phyloP scores from a whole-genome alignment of 2,329 filamentous ascomycete species.

The Periconia digitata region DNA sequence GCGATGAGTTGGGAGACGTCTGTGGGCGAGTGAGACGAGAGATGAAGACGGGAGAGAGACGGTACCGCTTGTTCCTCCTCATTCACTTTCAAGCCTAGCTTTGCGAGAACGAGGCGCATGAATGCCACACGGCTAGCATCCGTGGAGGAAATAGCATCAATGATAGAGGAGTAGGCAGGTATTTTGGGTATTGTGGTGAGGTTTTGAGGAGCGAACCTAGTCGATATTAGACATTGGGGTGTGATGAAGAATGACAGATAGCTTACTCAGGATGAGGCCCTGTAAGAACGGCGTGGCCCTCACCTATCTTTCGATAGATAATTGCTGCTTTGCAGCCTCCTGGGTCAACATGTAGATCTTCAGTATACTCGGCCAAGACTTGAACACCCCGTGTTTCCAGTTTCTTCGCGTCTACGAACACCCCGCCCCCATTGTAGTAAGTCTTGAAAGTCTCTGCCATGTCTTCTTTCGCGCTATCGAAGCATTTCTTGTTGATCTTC shows the following conservation, averaged over 20 bases:
- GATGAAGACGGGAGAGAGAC: conserved; percentile 77
- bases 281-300: conserved; percentile 77
- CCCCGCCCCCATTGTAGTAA: conserved; percentile 94
- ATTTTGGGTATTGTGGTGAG: conserved; percentile 67
- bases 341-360: conserved; percentile 73
- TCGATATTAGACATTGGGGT: conserved; percentile 14
- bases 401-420: conserved; percentile 79
- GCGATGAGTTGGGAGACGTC: conserved; percentile 69
- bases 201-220: conserved; percentile 79
- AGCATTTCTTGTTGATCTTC: conserved; percentile 61
- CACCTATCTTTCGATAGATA: conserved; percentile 79
- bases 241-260: background rate
- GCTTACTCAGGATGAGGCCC: conserved; percentile 90
- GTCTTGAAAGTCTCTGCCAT: conserved; percentile 66
- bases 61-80: conserved; percentile 70
- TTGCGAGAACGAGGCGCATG: conserved; percentile 74
- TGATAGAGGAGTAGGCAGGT: conserved; percentile 69
- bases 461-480: conserved; percentile 51
- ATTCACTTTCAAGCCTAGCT: conserved; percentile 79
- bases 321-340: conserved; percentile 75
- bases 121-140: conserved; percentile 73
- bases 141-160: conserved; percentile 67
- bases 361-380: conserved; percentile 77
- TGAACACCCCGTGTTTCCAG: conserved; percentile 68
- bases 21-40: conserved; percentile 68